Base-by-base conservation (phyloP, 202 grass and related monocot genomes). In the Bolboschoenoplectus hybrid region DNA sequence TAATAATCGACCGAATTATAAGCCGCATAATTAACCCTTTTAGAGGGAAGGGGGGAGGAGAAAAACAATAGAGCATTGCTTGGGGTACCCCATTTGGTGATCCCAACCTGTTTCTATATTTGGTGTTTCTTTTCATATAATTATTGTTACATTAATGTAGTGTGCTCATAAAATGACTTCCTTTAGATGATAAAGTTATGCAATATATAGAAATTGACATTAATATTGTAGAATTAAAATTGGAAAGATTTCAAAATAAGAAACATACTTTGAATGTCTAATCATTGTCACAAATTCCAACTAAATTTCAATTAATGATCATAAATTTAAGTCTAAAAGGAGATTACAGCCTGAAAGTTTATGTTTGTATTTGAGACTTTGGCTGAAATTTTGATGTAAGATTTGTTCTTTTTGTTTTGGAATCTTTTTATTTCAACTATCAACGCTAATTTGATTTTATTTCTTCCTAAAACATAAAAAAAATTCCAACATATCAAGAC, bases 1-100 rank as follows among this genome's bases (percentile, higher is more conserved):
- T 60, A 72, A 36, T 84, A 69, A 84, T 66, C 35, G 49, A 72
- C 82, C 50, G 46, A 84, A 58, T 84, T 84, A 72, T 68, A 83
- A 53, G 81, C 39, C 19, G 32, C 13, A 36, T 69, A 83, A 67
- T 83, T 83, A 65, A 83, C 62, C 52, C 81, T 55, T 68, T 66
- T 36, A 5, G 1, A 67, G 40, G 52, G 81, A 67, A 26, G 63
- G n/a, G 63, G 1, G 3, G 40, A 0, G 38, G n/a, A 68, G 20
- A 2, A 49, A 41, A 36, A 1, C 60, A 57, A 49, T 83, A 50
- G n/a, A 53, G 13, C 5, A 66, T 53, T 83, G 61, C 81, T 67
- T 50, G 13, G 61, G 1, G 41, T 34, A 68, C 81, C 39, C 57
- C 10, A 40, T 26, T 26, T 39, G 8, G 61, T 34, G 0, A 36